Evolutionary conservation across 306 rosid species (phyloP).

Genomic region (Aeschynomene evenia): DNA sequence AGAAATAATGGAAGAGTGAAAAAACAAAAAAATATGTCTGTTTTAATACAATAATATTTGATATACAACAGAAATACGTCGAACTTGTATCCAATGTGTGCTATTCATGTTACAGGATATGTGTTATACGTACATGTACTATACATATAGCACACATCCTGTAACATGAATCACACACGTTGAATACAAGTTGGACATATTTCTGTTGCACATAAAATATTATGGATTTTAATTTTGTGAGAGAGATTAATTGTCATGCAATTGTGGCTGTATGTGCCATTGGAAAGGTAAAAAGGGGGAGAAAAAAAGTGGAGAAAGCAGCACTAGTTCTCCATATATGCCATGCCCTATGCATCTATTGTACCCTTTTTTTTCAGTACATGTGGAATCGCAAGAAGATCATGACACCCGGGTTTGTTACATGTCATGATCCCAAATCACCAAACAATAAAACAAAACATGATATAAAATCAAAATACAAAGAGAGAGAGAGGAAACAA

Average conservation of each 20-base stretch:
- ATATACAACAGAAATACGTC: too few relatives aligned
- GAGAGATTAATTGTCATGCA: conserved; percentile 31
- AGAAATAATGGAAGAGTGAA: neutral
- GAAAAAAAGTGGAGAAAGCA: conserved; percentile 17
- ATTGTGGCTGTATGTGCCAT: conserved; percentile 2
- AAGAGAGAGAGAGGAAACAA: neutral
- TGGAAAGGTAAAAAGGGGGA: conserved; percentile 8
- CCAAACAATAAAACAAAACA: conserved; percentile 18
- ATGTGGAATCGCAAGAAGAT: conserved; percentile 36
- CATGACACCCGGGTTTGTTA: conserved; percentile 49
- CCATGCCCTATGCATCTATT: conserved; percentile 39
- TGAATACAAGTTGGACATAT: too few relatives aligned
- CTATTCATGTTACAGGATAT: too few relatives aligned
- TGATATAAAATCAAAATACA: neutral
- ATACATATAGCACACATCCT: too few relatives aligned
- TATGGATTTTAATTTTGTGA: too few relatives aligned
- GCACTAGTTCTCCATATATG: too few relatives aligned
- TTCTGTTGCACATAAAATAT: too few relatives aligned
- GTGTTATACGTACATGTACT: too few relatives aligned
- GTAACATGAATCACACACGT: too few relatives aligned
- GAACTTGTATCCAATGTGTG: too few relatives aligned
- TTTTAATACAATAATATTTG: too few relatives aligned
- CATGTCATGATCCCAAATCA: conserved; percentile 46
- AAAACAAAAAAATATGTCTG: neutral
- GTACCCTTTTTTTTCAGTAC: conserved; percentile 32